Evolutionary conservation across 192 early-diverging fungal species (phyloP), one percentile per base, ranked within the genome.

Genomic region (Podila epigama): DNA sequence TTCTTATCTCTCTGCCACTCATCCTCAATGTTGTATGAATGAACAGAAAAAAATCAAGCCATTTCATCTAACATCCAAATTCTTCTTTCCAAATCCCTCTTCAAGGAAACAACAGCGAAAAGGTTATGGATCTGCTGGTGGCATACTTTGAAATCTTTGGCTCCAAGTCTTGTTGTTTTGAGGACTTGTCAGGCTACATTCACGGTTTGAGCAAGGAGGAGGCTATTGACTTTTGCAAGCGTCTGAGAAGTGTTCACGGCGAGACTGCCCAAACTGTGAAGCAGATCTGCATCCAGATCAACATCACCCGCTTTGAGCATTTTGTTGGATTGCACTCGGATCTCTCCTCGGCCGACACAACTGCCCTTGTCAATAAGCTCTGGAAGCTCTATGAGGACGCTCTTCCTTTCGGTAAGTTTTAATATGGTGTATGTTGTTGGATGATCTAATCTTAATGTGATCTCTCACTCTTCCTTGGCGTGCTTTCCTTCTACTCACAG

Each of bases 101-200:
- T 60, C 11, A 58, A 70, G 63, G 67, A 7, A 39, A 65, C 20
- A 70, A 70, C 53, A 66, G 67, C 32, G 54, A 36, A 5, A 66
- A 41, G 2, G 62, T 79, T 0, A 36, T 70, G 51, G 80, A 83
- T 3, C 77, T 84, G 27, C 70, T 91, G 4, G 51, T 85, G 15
- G 44, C 75, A 3, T 95, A 92, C 68, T 80, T 92, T 58, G 63
- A 69, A 10, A 81, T 70, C 4, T 94, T 94, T 63, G 91, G 91
- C 25, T 72, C 81, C 20, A 88, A 86, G 52, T 68, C 83, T 3
- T 89, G 88, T 60, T 93, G 89, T 56, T 93, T 93, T 77, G 92
- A 94, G 63, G 94, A 95, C 73, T 68, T 95, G 25, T 81, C 82
- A 8, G 55, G 72, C 22, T 93, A 92, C 70, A 65, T 91, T 32